These are phyloP conservation scores for Hypoxylon trugodes DNA, from an alignment of 495 filamentous ascomycete species.

Conservation along the genomic window DNA sequence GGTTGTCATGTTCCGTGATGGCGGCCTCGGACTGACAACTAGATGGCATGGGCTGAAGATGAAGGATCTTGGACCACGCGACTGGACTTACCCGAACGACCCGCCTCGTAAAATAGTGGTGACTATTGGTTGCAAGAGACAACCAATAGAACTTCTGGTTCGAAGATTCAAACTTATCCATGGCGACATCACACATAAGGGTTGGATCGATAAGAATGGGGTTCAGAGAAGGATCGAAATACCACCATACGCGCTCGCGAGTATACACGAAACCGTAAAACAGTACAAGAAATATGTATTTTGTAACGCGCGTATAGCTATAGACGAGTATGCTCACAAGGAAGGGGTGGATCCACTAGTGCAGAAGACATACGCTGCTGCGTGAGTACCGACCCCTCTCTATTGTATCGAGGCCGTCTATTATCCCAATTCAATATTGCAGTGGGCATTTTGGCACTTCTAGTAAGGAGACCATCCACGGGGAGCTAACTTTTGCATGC, in stretches of 20 bases:
- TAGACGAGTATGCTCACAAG: slow-evolving; percentile 24
- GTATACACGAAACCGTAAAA: slow-evolving; percentile 42
- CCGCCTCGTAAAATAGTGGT: slow-evolving; percentile 42
- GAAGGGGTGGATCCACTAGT: slow-evolving; percentile 19
- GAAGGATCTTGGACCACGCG: slow-evolving; percentile 45
- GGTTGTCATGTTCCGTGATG: slow-evolving; percentile 48
- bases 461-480: not conserved
- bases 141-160: slow-evolving; percentile 46
- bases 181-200: slow-evolving; percentile 43
- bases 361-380: slow-evolving; percentile 30
- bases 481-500: slow-evolving; percentile 1
- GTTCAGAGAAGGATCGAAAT: slow-evolving; percentile 28
- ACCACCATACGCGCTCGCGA: slow-evolving; percentile 48
- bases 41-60: slow-evolving; percentile 50
- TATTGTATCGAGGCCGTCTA: not conserved
- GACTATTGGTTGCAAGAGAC: slow-evolving; percentile 40
- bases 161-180: slow-evolving; percentile 43
- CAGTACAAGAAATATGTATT: slow-evolving; percentile 47
- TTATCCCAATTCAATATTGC: no score
- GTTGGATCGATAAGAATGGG: slow-evolving; percentile 40
- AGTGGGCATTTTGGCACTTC: no score
- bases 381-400: slow-evolving; percentile 18
- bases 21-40: slow-evolving; percentile 49
- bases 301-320: slow-evolving; percentile 32
- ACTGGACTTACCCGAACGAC: slow-evolving; percentile 36